Evolutionary conservation across 208 protist genomes (phyloP).

Genomic region (Trypanosoma mega): DNA sequence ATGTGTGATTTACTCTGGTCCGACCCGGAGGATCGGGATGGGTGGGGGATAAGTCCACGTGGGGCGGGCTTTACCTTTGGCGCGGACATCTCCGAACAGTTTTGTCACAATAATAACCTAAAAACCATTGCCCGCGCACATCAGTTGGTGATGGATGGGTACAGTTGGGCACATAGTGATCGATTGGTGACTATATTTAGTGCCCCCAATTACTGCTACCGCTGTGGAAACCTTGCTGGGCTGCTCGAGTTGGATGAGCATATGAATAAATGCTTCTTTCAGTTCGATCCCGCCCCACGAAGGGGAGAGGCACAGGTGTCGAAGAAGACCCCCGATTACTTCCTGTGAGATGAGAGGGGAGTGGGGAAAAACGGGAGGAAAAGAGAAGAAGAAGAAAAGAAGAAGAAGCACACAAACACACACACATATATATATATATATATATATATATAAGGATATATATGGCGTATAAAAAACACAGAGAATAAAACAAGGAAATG

Average conservation of each 20-base stretch:
- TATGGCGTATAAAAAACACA: constrained; percentile 7
- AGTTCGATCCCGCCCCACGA: constrained; percentile 98
- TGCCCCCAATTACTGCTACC: constrained; percentile 99
- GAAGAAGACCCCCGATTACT: constrained; percentile 98
- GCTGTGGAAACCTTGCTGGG: constrained; percentile 96
- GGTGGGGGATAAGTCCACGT: constrained; percentile 97
- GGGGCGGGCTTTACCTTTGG: constrained; percentile 99
- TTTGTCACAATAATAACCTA: constrained; percentile 98
- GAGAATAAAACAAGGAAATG: neutral
- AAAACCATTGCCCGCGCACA: constrained; percentile 96
- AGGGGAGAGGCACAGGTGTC: constrained; percentile 97
- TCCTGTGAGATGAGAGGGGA: constrained; percentile 92
- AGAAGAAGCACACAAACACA: constrained; percentile 19
- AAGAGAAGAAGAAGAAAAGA: constrained; percentile 11
- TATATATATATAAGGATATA: constrained; percentile 12
- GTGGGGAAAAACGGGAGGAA: neutral
- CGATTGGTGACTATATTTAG: constrained; percentile 99
- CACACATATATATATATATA: neutral
- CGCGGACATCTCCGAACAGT: constrained; percentile 97
- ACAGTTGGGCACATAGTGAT: constrained; percentile 98
- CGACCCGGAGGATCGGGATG: constrained; percentile 96
- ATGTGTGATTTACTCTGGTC: constrained; percentile 99
- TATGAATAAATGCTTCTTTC: constrained; percentile 98
- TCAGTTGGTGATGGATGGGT: constrained; percentile 98
- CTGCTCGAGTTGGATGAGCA: constrained; percentile 99